Base-by-base conservation (phyloP, 2,329 filamentous ascomycete genomes). In the Colletotrichum theobromicola region DNA sequence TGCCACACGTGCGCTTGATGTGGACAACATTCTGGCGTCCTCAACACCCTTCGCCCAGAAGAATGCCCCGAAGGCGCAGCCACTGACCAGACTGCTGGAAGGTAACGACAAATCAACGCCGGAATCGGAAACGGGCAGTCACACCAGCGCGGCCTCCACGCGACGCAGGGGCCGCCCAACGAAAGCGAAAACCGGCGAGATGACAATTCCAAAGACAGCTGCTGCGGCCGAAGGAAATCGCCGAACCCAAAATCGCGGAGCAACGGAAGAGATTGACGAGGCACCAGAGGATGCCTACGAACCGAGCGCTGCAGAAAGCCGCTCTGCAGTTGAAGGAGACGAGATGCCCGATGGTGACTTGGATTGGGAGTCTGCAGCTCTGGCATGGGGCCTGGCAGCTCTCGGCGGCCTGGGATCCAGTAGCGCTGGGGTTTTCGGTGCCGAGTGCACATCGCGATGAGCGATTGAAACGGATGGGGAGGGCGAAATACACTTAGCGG, bases 1-100 rank as follows among this genome's bases (percentile, higher is more conserved):
- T n/a, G 89, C 89, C 53, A 85, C 88, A 2, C 85, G 90, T 35
- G 86, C 87, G 26, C 82, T 89, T 4, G 86, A 90, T 76, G 84
- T 87, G 0, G 81, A 83, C n/a, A 84, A 87, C 12, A 88, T 92
- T 76, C 79, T 92, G 15, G 78, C 78, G 21, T 82, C 81, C 1
- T 80, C 80, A 21, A 79, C 84, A 4, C 84, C 85, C 2, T 79
- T 82, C 60, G 82, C 80, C 66, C 75, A 75, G 34, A 69, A 60
- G 30, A 58, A 64, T 28, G 30, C n/a, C 46, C 37, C 21, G 42
- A 65, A 30, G 35, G 70, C 58, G 46, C 63, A 69, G 63, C 70
- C 73, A 74, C 37, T 32, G 24, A 46, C 67, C 28, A 64, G 55
- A 53, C 55, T 70, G 34, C 61, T 63, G 63, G 60, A 53, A 35